A percentile compares a stretch with the other conserved stretches of the same genome.
Conservation (phyloP, 306 rosid genomes). For the Vigna radiata region DNA sequence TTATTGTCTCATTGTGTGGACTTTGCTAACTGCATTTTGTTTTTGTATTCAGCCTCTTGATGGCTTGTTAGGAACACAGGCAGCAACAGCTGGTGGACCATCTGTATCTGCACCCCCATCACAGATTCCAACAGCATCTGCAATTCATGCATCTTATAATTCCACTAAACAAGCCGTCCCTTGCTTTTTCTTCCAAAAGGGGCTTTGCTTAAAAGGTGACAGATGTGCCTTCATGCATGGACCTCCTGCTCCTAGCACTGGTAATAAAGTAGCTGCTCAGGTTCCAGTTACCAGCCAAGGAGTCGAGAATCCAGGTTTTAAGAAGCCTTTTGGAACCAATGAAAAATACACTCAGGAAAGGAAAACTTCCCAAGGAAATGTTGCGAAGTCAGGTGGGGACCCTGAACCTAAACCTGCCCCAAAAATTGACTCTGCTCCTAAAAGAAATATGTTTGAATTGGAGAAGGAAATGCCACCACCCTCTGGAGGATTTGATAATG, state of each 20-base stretch:
- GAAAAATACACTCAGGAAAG: conserved; percentile 63
- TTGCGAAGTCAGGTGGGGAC: conserved; percentile 49
- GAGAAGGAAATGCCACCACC: conserved; percentile 55
- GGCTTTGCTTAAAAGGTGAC: conserved; percentile 89
- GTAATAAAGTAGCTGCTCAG: conserved; percentile 63
- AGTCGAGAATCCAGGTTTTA: conserved; percentile 54
- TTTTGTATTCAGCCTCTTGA: conserved; percentile 79
- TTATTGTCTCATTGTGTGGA: neutral
- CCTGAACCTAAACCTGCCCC: conserved; percentile 54
- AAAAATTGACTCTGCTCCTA: conserved; percentile 57
- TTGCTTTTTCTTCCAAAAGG: conserved; percentile 91
- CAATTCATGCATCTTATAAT: conserved; percentile 53
- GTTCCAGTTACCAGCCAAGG: conserved; percentile 49
- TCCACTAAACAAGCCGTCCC: conserved; percentile 79
- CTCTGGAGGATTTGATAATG: conserved; percentile 56
- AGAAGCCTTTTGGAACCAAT: conserved; percentile 63
- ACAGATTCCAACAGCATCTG: conserved; percentile 55
- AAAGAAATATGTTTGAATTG: conserved; percentile 51
- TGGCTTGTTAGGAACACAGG: conserved; percentile 74
- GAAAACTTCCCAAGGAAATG: conserved; percentile 58
- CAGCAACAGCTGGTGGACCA: conserved; percentile 64
- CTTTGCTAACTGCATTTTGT: conserved; percentile 39
- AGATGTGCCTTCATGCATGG: conserved; percentile 87
- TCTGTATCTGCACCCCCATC: conserved; percentile 47
- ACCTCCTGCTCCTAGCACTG: conserved; percentile 55